These are phyloP conservation scores for Xenosphaeropsis pyriputrescens DNA, from an alignment of 2,329 filamentous ascomycete species.

Conservation along the genomic window DNA sequence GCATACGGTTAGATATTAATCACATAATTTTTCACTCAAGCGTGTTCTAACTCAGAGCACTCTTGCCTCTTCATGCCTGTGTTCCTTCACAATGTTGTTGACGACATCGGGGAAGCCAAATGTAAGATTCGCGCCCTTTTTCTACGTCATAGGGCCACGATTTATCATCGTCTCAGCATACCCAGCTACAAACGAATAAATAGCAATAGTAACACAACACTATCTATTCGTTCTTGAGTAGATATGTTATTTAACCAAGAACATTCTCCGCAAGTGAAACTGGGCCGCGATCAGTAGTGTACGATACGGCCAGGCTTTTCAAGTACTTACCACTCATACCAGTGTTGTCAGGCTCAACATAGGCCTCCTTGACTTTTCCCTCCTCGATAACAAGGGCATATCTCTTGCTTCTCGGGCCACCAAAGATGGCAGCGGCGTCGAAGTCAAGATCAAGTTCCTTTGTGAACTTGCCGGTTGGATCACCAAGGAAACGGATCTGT, in stretches of 20 bases:
- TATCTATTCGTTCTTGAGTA: neutral
- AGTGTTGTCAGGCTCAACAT: conserved; percentile 81
- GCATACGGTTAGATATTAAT: too few species aligned
- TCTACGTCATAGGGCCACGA: too few species aligned
- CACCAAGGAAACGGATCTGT: conserved; percentile 79
- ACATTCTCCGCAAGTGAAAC: neutral
- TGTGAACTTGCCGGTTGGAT: conserved; percentile 67
- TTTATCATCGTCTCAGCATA: too few species aligned
- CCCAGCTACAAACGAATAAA: too few species aligned
- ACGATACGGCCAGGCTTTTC: too few species aligned
- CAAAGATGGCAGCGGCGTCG: conserved; percentile 50
- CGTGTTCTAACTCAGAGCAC: too few species aligned
- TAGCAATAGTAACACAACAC: too few species aligned
- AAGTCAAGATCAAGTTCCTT: conserved; percentile 73
- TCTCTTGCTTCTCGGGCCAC: conserved; percentile 69
- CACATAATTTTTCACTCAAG: too few species aligned
- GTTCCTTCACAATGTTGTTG: too few species aligned
- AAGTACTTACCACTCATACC: conserved; percentile 51
- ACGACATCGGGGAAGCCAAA: too few species aligned
- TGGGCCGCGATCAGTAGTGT: neutral
- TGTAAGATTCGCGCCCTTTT: too few species aligned
- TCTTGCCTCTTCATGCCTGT: too few species aligned
- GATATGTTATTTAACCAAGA: neutral
- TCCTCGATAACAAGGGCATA: conserved; percentile 75
- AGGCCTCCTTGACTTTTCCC: conserved; percentile 67